Base-by-base conservation (phyloP, 139 green algal genomes). In the Eudorina sp. region DNA sequence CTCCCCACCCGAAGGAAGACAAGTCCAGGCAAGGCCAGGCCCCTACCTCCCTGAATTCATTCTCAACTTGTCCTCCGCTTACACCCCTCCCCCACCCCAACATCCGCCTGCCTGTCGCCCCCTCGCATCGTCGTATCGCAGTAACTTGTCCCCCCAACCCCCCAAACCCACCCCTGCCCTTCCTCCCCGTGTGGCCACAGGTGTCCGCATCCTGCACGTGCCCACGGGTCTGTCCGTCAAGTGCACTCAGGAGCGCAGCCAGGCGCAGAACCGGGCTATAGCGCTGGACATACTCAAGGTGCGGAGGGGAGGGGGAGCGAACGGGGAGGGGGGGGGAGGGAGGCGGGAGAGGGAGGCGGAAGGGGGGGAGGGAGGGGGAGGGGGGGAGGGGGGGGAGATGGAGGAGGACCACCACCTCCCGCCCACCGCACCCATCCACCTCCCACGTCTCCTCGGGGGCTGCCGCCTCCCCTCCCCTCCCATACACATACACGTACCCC, bases 181-280 rank as follows among this genome's bases (percentile, higher is more conserved):
- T 11, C 19, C 31, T 9, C 48, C 48, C 51, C 48, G 19, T n/a
- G n/a, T n/a, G n/a, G n/a, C 46, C 40, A 23, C 31, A 90, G 90
- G 86, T 53, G 97, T 99, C 76, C 94, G 97, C 7, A 94, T 99
- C 16, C 91, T 92, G 77, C 97, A 99, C 94, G 43, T 98, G 0
- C 97, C 97, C 23, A 98, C 96, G 0, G 97, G 97, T 9, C 88
- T 99, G 21, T 83, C 94, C 2, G 97, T 99, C 5, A 95, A 94
- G 46, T 98, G 95, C 94, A 95, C 96, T 9, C 84, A 96, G 53
- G 92, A 99, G 87, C 92, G 97, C 31, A 93, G 90, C 0, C 97
- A 99, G 90, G 40, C 85, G 25, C 23, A 88, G 53, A 98, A 98
- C 91, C 93, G 92, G 76, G 83, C 62, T 16, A 91, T 91, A 1